Evolutionary conservation across 169 alveolate species (phyloP), one percentile per base, ranked within the genome.

Genomic region (Miamiensis avidus): DNA sequence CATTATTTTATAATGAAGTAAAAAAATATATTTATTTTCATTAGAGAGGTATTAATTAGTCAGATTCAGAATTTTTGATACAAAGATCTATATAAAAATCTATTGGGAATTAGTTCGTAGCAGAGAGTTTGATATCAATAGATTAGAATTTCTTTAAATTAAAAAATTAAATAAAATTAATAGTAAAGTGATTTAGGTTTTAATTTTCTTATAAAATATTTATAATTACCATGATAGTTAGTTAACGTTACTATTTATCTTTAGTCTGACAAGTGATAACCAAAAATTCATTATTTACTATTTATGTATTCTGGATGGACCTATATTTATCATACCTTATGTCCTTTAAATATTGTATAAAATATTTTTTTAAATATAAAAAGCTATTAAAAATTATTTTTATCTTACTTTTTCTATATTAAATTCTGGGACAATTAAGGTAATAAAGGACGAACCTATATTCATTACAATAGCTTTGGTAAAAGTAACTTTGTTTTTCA

Each of bases 401-500:
- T n/a, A n/a, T n/a, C n/a, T 74, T 86, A 85, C 86, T 34, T 81
- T 85, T 64, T 85, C 81, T 34, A 78, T 33, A 73, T 85, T 81
- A 27, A 31, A 81, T 25, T 78, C 75, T 25, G 89, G 89, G 0
- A 85, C 78, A 0, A 85, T 73, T 34, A 85, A 29, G 1, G 65
- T 78, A 0, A 85, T n/a, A 1, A 69, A 20, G 32, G 69, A 11
- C 0, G 26, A 28, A 33, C 29, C 49, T n/a, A 85, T 30, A n/a
- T 65, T 72, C 0, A 34, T 74, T 1, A 85, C 75, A 74, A 72
- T 78, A 11, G 74, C 89, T 27, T 85, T 65, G 29, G 83, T 74
- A 65, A 77, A 65, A 6, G 74, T 34, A n/a, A 34, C 32, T 31
- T 79, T 81, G 29, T 77, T 75, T 72, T 81, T 86, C 30, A 86